These are phyloP conservation scores for Singerocomus rubriflavus DNA, from an alignment of 1,284 basidiomycete genomes.

Conservation along the genomic window DNA sequence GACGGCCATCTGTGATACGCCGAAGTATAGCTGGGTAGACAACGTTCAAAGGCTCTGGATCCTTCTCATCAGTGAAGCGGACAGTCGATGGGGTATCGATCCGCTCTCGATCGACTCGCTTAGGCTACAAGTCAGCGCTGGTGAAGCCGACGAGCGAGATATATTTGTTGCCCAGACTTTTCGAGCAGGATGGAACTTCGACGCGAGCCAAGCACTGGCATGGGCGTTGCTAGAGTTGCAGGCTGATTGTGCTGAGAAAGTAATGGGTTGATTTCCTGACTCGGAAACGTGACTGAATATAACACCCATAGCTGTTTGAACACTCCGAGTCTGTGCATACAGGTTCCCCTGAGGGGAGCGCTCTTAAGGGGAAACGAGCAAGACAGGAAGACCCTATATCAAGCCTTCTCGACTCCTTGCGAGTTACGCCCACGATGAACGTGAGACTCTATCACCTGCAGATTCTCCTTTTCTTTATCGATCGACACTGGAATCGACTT, in stretches of 20 bases:
- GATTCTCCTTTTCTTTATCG: constrained; percentile 79
- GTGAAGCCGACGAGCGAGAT: constrained; percentile 21
- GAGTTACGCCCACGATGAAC: constrained; percentile 28
- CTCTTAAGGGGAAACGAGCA: constrained; percentile 44
- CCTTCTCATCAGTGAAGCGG: constrained; percentile 58
- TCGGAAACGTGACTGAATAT: constrained; percentile 16
- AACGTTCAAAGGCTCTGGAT: constrained; percentile 53
- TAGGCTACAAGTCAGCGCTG: constrained; percentile 43
- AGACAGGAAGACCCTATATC: constrained; percentile 59
- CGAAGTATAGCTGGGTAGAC: constrained; percentile 31
- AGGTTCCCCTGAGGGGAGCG: constrained; percentile 19
- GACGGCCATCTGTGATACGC: constrained; percentile 32
- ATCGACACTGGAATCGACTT: constrained; percentile 66
- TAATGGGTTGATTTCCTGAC: constrained; percentile 30
- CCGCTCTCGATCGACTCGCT: constrained; percentile 64
- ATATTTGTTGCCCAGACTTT: constrained; percentile 66
- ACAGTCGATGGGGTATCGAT: constrained; percentile 60
- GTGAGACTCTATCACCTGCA: constrained; percentile 64
- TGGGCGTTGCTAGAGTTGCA: constrained; percentile 87
- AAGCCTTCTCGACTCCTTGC: constrained; percentile 53
- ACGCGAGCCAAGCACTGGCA: constrained; percentile 62
- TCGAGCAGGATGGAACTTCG: constrained; percentile 70
- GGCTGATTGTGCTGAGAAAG: constrained; percentile 74
- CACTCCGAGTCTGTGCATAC: constrained; percentile 58
- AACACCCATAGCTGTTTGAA: constrained; percentile 49